Conservation (phyloP, 805 yeast species). For the Ogataea zsoltii region DNA sequence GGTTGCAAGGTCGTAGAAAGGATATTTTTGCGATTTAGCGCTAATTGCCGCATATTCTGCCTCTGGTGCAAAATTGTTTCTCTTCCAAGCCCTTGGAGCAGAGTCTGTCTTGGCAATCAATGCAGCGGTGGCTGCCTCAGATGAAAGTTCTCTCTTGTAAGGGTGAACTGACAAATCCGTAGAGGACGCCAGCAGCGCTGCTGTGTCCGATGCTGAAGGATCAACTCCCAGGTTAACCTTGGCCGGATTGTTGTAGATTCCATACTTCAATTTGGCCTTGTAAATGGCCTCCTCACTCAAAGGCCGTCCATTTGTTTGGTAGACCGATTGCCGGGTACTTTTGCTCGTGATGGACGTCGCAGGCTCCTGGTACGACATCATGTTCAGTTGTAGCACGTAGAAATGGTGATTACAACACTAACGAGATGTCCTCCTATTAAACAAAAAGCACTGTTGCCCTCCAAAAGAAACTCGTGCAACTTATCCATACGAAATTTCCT, state of each 20-base stretch:
- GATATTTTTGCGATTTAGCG: constrained; percentile 36
- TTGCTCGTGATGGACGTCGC: constrained; percentile 32
- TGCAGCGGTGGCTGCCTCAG: constrained; percentile 72
- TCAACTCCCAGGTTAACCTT: constrained; percentile 60
- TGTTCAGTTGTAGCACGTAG: constrained; percentile 6
- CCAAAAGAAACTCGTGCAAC: constrained; percentile 3
- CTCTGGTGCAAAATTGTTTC: constrained; percentile 44
- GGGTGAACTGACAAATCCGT: constrained; percentile 64
- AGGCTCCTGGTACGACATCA: constrained; percentile 31
- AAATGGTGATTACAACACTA: neutral
- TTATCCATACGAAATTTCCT: constrained; percentile 5
- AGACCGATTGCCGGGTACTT: constrained; percentile 43
- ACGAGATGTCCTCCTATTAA: neutral
- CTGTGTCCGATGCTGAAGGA: constrained; percentile 69
- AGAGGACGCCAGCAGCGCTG: constrained; percentile 73
- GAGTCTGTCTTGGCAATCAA: constrained; percentile 46
- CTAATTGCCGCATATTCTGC: constrained; percentile 48
- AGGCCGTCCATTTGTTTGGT: constrained; percentile 70
- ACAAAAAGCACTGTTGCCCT: neutral
- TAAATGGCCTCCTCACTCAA: constrained; percentile 73
- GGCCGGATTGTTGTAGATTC: constrained; percentile 56
- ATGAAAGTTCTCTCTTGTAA: constrained; percentile 57
- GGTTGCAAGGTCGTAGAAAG: constrained; percentile 26
- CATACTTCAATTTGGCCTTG: constrained; percentile 71
- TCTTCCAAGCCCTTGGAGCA: constrained; percentile 49